Conservation (phyloP, 106 monocot genomes). For the Vanilla planifolia region DNA sequence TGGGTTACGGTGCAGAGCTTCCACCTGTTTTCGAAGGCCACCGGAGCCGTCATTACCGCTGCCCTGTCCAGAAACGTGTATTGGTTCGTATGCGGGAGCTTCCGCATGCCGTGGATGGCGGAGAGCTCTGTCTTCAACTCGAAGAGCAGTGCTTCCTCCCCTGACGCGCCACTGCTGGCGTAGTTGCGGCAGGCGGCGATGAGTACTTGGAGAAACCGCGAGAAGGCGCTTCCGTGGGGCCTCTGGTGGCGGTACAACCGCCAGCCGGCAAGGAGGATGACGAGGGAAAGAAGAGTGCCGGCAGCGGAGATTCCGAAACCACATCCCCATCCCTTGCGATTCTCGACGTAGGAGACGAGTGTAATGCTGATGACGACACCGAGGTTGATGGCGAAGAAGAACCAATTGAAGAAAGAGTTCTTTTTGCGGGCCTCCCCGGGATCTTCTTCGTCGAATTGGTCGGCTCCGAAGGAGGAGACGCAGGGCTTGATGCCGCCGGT, state of each 20-base stretch:
- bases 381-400: slow-evolving; percentile 45
- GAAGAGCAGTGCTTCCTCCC: slow-evolving; percentile 8
- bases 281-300: slow-evolving; percentile 8
- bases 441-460: slow-evolving; percentile 49
- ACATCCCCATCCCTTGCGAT: slow-evolving; percentile 23
- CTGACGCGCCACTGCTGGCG: background rate
- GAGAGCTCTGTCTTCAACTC: slow-evolving; percentile 14
- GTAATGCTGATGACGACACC: slow-evolving; percentile 32
- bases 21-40: slow-evolving; percentile 18
- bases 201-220: slow-evolving; percentile 22
- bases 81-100: slow-evolving; percentile 22
- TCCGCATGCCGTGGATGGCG: slow-evolving; percentile 19
- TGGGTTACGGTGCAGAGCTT: slow-evolving; percentile 87
- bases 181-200: slow-evolving; percentile 19
- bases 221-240: slow-evolving; percentile 25
- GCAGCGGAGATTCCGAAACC: slow-evolving; percentile 35
- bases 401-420: slow-evolving; percentile 67
- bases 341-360: slow-evolving; percentile 26
- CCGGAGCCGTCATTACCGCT: background rate
- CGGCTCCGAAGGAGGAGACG: slow-evolving; percentile 49
- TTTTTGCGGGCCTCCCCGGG: slow-evolving; percentile 23
- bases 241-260: slow-evolving; percentile 15
- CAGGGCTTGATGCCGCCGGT: slow-evolving; percentile 60
- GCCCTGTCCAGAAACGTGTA: slow-evolving; percentile 25
- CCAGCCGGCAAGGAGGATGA: slow-evolving; percentile 13